Conservation (phyloP, 108 stramenopile genomes). For the Nannochloropsis gaditana region DNA sequence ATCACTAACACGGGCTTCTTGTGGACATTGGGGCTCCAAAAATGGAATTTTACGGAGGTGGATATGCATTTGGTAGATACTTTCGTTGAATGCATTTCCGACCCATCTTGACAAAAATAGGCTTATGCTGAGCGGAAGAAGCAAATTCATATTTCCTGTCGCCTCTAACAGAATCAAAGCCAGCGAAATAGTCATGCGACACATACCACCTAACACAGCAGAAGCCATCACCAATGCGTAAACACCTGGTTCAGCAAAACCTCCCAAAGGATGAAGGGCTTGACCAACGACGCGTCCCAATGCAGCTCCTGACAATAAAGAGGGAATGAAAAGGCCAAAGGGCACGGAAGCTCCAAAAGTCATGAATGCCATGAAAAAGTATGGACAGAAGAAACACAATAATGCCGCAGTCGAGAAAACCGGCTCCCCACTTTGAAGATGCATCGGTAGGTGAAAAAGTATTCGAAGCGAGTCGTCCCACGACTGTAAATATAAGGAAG, state of each 20-base stretch:
- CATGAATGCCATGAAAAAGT: slow-evolving; percentile 51
- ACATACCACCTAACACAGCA: slow-evolving; percentile 51
- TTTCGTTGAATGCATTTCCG: slow-evolving; percentile 17
- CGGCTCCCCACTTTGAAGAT: slow-evolving; percentile 11
- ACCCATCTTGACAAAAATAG: slow-evolving; percentile 20
- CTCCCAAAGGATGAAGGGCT: slow-evolving; percentile 26
- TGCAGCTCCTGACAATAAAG: slow-evolving; percentile 52
- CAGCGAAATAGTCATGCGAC: slow-evolving; percentile 53
- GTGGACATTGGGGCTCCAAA: slow-evolving; percentile 8
- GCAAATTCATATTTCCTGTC: neutral
- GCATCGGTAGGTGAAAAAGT: slow-evolving; percentile 36
- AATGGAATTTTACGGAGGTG: slow-evolving; percentile 9
- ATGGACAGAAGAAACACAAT: slow-evolving; percentile 43
- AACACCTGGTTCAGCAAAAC: slow-evolving; percentile 43
- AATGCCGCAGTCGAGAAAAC: slow-evolving; percentile 29
- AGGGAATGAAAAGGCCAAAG: slow-evolving; percentile 52
- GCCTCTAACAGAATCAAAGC: slow-evolving; percentile 30
- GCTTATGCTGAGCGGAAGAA: slow-evolving; percentile 6
- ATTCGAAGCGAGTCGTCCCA: slow-evolving; percentile 25
- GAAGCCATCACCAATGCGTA: slow-evolving; percentile 54
- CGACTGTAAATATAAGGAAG: slow-evolving; percentile 32
- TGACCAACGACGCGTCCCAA: slow-evolving; percentile 43
- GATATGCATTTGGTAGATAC: slow-evolving; percentile 22
- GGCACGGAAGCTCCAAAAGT: slow-evolving; percentile 50
- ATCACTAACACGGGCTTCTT: slow-evolving; percentile 6